These are phyloP conservation scores for Sclerospora graminicola DNA, from an alignment of 352 stramenopile species.

Conservation along the genomic window DNA sequence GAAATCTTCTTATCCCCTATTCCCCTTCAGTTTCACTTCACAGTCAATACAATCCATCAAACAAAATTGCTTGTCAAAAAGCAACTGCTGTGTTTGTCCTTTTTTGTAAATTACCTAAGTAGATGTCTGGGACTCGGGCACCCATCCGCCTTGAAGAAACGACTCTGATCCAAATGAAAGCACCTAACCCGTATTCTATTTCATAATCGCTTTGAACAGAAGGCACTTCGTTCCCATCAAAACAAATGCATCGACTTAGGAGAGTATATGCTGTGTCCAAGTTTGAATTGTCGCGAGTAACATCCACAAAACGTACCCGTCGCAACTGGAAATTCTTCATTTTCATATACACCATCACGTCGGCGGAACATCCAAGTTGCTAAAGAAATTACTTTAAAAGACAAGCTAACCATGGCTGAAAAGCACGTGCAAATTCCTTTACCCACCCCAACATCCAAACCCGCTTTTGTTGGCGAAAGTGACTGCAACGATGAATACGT, in stretches of 20 bases:
- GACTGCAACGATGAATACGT: conserved; percentile 25
- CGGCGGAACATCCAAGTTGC: no score
- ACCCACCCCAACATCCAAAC: conserved; percentile 8
- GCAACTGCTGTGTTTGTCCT: no score
- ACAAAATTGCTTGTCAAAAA: no score
- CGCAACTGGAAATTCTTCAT: conserved; percentile 8
- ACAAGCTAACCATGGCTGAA: conserved; percentile 12
- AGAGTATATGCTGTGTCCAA: conserved; percentile 5
- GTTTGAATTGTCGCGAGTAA: conserved; percentile 5
- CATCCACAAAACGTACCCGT: conserved; percentile 7
- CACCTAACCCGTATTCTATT: background rate
- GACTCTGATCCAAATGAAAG: no score
- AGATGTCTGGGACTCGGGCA: no score
- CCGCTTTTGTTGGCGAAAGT: conserved; percentile 14
- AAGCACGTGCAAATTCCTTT: conserved; percentile 16
- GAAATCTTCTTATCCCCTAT: no score
- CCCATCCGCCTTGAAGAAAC: no score
- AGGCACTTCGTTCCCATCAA: background rate
- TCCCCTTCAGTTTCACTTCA: no score
- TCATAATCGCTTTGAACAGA: background rate
- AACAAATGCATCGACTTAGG: background rate
- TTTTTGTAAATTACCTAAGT: no score
- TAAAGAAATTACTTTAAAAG: no score
- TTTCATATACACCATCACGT: conserved; percentile 5
- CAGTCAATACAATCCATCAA: no score